These are phyloP conservation scores for Royoungia palumana DNA, from an alignment of 768 basidiomycete species.

Conservation along the genomic window DNA sequence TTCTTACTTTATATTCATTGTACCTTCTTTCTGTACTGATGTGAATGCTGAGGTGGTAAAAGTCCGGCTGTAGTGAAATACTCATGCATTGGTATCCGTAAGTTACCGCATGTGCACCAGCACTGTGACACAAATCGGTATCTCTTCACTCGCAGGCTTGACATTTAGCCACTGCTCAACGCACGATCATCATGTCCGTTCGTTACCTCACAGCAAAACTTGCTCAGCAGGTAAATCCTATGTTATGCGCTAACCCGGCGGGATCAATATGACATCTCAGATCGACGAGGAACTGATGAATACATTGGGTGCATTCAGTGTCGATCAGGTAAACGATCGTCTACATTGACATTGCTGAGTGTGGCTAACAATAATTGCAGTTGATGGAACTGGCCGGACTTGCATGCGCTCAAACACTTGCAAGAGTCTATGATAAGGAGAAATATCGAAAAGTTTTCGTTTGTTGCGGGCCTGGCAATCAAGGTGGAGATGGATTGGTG, in stretches of 20 bases:
- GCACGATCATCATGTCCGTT: slow-evolving; percentile 42
- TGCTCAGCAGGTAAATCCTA: slow-evolving; percentile 62
- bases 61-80: too few species aligned
- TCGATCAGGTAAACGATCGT: slow-evolving; percentile 69
- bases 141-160: neutral
- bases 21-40: neutral
- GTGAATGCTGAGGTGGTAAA: neutral
- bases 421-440: slow-evolving; percentile 68
- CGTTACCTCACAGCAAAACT: slow-evolving; percentile 68
- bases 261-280: slow-evolving; percentile 35
- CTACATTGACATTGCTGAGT: slow-evolving; percentile 1
- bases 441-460: slow-evolving; percentile 80
- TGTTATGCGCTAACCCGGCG: neutral
- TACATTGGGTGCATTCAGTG: slow-evolving; percentile 81
- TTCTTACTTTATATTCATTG: neutral
- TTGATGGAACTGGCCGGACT: slow-evolving; percentile 96
- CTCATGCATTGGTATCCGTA: neutral
- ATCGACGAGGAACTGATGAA: slow-evolving; percentile 96
- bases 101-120: too few species aligned
- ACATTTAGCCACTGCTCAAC: neutral
- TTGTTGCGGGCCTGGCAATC: slow-evolving; percentile 96
- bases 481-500: slow-evolving; percentile 95
- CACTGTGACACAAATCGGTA: neutral
- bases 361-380: slow-evolving; percentile 38
- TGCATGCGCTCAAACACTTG: slow-evolving; percentile 86